A percentile compares a stretch with the other conserved stretches of the same genome.
Conservation (phyloP, 2,329 filamentous ascomycete genomes). For the Aspergillus brasiliensis region DNA sequence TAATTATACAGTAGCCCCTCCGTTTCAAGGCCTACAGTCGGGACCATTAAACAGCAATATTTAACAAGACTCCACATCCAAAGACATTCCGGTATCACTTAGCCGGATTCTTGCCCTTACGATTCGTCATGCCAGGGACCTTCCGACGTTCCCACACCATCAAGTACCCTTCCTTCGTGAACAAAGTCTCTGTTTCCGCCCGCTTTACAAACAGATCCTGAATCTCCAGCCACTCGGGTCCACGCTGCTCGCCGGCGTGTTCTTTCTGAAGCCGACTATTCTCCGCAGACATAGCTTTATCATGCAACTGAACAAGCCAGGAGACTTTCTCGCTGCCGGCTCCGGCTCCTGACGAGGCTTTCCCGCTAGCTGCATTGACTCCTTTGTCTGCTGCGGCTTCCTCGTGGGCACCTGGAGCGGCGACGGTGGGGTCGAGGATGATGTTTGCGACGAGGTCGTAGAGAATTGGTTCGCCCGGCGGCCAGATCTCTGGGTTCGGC, state of each 20-base stretch:
- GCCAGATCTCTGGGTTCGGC: slow-evolving; percentile 72
- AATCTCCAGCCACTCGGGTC: slow-evolving; percentile 86
- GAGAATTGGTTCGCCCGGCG: slow-evolving; percentile 78
- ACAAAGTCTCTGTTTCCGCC: slow-evolving; percentile 84
- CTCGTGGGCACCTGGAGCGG: slow-evolving; percentile 67
- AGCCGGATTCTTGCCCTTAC: slow-evolving; percentile 40
- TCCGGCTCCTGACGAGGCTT: slow-evolving; percentile 64
- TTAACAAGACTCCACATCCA: not conserved
- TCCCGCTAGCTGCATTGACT: slow-evolving; percentile 40
- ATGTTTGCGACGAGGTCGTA: slow-evolving; percentile 98
- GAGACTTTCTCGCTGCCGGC: slow-evolving; percentile 90
- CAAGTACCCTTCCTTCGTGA: slow-evolving; percentile 90
- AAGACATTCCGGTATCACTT: slow-evolving; percentile 10
- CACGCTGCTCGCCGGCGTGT: slow-evolving; percentile 32
- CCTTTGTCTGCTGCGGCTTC: slow-evolving; percentile 43
- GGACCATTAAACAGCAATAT: not conserved
- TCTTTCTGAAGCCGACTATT: slow-evolving; percentile 33
- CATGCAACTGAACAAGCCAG: slow-evolving; percentile 89
- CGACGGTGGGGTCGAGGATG: slow-evolving; percentile 53
- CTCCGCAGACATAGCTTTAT: slow-evolving; percentile 62
- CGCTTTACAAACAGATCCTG: slow-evolving; percentile 93
- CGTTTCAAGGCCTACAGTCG: not conserved
- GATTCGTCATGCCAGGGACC: slow-evolving; percentile 36
- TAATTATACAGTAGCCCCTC: slow-evolving; percentile 12
- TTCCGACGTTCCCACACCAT: slow-evolving; percentile 93